Conservation (phyloP, 139 green algal genomes). For the Closterium sp. region DNA sequence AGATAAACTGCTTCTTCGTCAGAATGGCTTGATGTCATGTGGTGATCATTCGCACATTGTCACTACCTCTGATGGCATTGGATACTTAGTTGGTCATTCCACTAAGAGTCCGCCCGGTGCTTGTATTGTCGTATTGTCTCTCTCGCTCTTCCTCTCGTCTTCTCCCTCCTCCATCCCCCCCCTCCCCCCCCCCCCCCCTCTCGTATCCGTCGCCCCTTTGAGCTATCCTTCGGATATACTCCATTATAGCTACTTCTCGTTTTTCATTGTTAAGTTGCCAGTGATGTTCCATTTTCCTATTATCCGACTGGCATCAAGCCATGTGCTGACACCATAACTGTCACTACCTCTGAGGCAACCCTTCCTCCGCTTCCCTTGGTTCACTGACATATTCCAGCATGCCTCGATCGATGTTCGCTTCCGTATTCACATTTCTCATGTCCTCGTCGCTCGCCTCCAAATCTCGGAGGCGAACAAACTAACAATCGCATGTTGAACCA, state of each 20-base stretch:
- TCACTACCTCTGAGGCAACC: background rate
- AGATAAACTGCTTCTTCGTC: background rate
- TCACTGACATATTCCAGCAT: too few species aligned
- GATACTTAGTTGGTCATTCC: background rate
- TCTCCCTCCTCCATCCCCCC: too few species aligned
- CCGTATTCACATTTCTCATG: too few species aligned
- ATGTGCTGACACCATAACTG: background rate
- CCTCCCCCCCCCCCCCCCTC: too few species aligned
- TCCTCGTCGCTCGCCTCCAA: too few species aligned
- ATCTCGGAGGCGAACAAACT: too few species aligned
- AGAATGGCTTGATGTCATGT: background rate
- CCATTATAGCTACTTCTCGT: background rate
- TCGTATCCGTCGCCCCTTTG: background rate
- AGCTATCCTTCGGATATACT: too few species aligned
- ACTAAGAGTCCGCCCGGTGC: background rate
- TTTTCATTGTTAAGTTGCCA: background rate
- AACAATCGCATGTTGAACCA: too few species aligned
- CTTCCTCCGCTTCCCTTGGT: background rate
- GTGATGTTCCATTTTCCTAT: background rate
- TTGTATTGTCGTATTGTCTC: background rate
- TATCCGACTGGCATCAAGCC: background rate
- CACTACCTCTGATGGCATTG: background rate
- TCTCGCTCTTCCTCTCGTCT: background rate
- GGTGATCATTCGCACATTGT: background rate
- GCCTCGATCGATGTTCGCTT: too few species aligned